phyloP scores from a whole-genome alignment of 306 rosid species.

The Biancaea sappan region DNA sequence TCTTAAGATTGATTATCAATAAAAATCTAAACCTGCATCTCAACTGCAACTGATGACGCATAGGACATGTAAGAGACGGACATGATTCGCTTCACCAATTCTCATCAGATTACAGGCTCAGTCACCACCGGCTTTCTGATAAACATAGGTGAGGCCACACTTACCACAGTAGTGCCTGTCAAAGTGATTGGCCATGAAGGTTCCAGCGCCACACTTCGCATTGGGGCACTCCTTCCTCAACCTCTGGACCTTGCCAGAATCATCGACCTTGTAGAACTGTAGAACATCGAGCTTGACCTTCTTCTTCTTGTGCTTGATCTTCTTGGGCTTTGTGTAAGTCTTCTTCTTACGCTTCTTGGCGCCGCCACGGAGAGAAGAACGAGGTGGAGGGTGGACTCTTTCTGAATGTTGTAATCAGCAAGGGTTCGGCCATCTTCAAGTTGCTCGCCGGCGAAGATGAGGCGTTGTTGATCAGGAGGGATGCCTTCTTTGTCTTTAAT shows the following conservation, averaged over 20 bases:
- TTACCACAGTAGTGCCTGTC: constrained; percentile 49
- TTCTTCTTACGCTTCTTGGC: constrained; percentile 49
- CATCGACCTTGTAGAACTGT: no score
- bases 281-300: constrained; percentile 36
- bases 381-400: constrained; percentile 40
- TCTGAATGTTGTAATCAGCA: constrained; percentile 45
- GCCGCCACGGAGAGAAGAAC: constrained; percentile 42
- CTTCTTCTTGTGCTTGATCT: constrained; percentile 46
- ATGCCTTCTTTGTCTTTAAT: constrained; percentile 27
- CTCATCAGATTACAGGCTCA: background rate
- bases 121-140: constrained; percentile 39
- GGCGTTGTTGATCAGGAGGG: constrained; percentile 35
- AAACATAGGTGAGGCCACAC: constrained; percentile 46
- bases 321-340: constrained; percentile 46
- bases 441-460: constrained; percentile 42
- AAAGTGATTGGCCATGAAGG: constrained; percentile 36
- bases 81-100: background rate
- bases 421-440: constrained; percentile 42
- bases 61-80: background rate
- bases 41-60: background rate
- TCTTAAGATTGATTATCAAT: background rate
- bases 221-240: constrained; percentile 46
- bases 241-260: constrained; percentile 44
- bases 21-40: background rate
- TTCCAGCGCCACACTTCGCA: constrained; percentile 41